Evolutionary conservation across 129 eudicot genomes (phyloP), one percentile per base, ranked within the genome.

Genomic region (Solidago caesia): DNA sequence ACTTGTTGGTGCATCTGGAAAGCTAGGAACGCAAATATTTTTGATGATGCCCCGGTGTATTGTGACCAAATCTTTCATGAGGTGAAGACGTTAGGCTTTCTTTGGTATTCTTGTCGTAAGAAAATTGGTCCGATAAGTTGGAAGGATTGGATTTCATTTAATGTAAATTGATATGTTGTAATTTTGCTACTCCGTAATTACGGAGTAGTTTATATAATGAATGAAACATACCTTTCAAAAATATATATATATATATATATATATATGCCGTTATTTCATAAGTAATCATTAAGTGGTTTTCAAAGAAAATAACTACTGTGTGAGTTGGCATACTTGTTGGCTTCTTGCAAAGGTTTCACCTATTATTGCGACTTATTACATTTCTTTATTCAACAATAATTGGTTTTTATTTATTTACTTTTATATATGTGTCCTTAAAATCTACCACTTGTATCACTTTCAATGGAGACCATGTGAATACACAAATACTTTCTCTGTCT

Each of bases 351-450:
- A 46, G 39, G n/a, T 29, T 69, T 77, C 75, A 70, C n/a, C 13
- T 48, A 63, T 60, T 13, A 47, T 25, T 27, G 39, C 14, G 75
- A 79, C 75, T 67, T 41, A 65, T 64, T 64, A 66, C 55, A 73
- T 79, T 73, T 79, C 42, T 73, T 64, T 56, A 72, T 55, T 65
- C 21, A 44, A 39, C 75, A 79, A 79, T 58, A 66, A 73, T 79
- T 55, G 46, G 47, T 62, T 49, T 66, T 65, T 48, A 16, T 72
- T 42, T 55, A 59, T 45, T 56, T 25, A 45, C 43, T 39, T 56
- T 21, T 56, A 42, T 11, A 44, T 58, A 26, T 11, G 21, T 59
- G 8, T 71, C 29, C 64, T 69, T 58, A 27, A 10, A 58, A 10
- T 64, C 73, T 45, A 79, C 55, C 49, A 4, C 74, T 79, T 14